Evolutionary conservation across 208 protist genomes (phyloP), one percentile per base, ranked within the genome.

Genomic region (Leishmania martiniquensis): DNA sequence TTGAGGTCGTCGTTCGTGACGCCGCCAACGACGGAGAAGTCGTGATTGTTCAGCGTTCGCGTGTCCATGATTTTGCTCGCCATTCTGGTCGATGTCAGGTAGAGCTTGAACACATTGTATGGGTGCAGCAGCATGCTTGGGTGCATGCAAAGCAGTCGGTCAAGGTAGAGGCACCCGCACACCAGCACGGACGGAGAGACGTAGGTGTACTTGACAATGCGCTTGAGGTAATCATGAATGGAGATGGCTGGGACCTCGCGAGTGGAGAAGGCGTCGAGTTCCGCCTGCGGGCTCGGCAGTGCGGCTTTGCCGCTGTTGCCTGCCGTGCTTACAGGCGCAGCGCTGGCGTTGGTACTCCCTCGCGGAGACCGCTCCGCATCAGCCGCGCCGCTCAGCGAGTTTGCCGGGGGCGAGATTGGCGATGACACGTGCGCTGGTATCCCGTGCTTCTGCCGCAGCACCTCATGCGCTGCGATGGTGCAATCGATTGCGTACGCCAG

Each of bases 41-140:
- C 83, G 69, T 91, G 92, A 73, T 95, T 95, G 76, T 85, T 95
- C 1, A 96, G 80, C 17, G 86, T 91, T 55, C 93, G 85, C 29
- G 90, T 90, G 77, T 96, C 93, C 76, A 94, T 85, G 29, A 95
- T 71, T 71, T 96, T 96, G 69, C 86, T 92, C 22, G 87, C 82
- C 5, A 95, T 73, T 42, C 93, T 88, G 39, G 86, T 75, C 25
- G 90, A 82, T 29, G 76, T 76, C 34, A 90, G 77, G 63, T 95
- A 82, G 15, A 96, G 73, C 76, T 94, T 94, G 82, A 90, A 95
- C 25, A 87, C 39, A 68, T 91, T 95, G 44, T 84, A 63, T 42
- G 82, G 65, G 42, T 82, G 87, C 4, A 96, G 76, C 2, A 90
- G 63, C 22, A 96, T 63, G 25, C 66, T 67, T 15, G 72, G 45